These are phyloP conservation scores for Mycena olivaceomarginata DNA, from an alignment of 768 basidiomycete genomes.

Conservation along the genomic window DNA sequence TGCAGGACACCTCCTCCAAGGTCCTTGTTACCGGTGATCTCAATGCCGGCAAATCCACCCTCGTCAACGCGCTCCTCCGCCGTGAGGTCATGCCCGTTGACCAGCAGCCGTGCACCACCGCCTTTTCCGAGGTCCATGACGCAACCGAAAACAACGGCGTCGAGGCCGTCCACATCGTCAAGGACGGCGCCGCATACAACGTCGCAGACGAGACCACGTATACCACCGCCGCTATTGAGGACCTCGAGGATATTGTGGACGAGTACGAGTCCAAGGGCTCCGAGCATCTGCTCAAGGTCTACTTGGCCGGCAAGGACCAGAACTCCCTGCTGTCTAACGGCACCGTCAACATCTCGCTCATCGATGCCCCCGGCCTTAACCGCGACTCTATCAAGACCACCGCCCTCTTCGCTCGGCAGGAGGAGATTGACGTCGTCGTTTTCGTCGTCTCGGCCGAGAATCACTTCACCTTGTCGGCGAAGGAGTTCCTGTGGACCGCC, in stretches of 20 bases:
- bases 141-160: conserved; percentile 85
- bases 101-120: conserved; percentile 97
- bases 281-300: conserved; percentile 90
- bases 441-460: conserved; percentile 99
- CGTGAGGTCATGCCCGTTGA: conserved; percentile 97
- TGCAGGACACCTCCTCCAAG: conserved; percentile 94
- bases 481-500: conserved; percentile 94
- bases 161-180: conserved; percentile 92
- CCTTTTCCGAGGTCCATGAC: conserved; percentile 98
- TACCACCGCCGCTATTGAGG: conserved; percentile 76
- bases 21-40: conserved; percentile 98
- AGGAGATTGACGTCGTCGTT: conserved; percentile 98
- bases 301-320: conserved; percentile 87
- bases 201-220: conserved; percentile 86
- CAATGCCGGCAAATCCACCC: conserved; percentile 98
- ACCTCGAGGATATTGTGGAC: conserved; percentile 88
- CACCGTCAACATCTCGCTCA: conserved; percentile 97
- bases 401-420: conserved; percentile 94
- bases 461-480: conserved; percentile 97
- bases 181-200: conserved; percentile 81
- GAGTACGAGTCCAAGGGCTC: conserved; percentile 76
- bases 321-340: conserved; percentile 95
- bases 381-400: conserved; percentile 97
- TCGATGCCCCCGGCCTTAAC: conserved; percentile 98
- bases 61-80: conserved; percentile 96